Evolutionary conservation across 106 monocot genomes (phyloP).

Genomic region (Agapanthus africanus): DNA sequence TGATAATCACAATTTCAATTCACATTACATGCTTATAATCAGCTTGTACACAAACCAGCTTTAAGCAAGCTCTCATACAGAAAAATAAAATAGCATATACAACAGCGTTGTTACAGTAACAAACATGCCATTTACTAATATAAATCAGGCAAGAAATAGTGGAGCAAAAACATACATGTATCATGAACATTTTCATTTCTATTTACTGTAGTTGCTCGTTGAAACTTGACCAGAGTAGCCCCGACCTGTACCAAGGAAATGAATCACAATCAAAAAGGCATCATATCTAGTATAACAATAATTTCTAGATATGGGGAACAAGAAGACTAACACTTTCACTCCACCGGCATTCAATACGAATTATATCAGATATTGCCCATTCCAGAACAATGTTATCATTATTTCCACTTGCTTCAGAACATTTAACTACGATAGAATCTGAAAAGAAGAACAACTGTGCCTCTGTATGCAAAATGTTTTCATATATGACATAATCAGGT

Average conservation of each 20-base stretch:
- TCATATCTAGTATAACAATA: background rate
- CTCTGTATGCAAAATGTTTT: conserved; percentile 20
- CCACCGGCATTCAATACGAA: conserved; percentile 37
- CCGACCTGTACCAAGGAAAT: conserved; percentile 23
- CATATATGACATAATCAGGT: conserved; percentile 47
- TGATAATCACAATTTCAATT: background rate
- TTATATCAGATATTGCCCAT: conserved; percentile 35
- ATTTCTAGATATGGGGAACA: background rate
- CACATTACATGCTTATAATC: background rate
- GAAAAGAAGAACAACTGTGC: conserved; percentile 33
- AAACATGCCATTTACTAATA: background rate
- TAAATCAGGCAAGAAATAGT: background rate
- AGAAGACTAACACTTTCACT: conserved; percentile 34
- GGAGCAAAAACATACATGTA: conserved; percentile 1
- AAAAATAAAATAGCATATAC: background rate
- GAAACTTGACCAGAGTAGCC: conserved; percentile 28
- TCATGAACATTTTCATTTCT: conserved; percentile 5
- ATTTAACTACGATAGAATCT: conserved; percentile 46
- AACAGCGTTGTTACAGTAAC: background rate
- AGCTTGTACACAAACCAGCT: background rate
- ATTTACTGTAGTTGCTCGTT: background rate
- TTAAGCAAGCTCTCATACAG: background rate
- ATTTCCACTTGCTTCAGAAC: conserved; percentile 27
- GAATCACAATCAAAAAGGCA: background rate
- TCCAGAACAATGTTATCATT: conserved; percentile 29